These are phyloP conservation scores for Solanum gracilifrons DNA, from an alignment of 257 asterid genomes.

Conservation along the genomic window DNA sequence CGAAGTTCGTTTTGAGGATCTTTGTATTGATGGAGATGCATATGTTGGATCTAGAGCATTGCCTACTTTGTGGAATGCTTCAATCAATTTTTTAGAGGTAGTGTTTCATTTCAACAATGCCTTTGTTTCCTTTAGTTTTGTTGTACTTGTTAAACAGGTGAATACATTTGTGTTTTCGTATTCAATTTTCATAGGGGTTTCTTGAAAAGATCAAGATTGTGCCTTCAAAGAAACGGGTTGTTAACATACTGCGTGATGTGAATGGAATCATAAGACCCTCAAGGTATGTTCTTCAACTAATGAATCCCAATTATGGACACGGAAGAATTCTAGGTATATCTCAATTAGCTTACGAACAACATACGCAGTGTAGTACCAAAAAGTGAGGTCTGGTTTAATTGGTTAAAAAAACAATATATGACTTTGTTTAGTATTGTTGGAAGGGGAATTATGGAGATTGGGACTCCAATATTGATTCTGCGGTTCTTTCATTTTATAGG, in stretches of 20 bases:
- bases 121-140: not conserved
- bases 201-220: constrained; percentile 56
- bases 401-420: not conserved
- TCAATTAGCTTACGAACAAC: not conserved
- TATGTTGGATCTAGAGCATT: constrained; percentile 79
- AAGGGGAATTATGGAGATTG: not conserved
- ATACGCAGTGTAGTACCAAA: not conserved
- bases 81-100: constrained; percentile 74
- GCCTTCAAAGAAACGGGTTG: constrained; percentile 64
- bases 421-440: not conserved
- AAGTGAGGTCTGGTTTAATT: not conserved
- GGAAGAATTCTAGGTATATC: not conserved
- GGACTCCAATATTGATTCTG: not conserved
- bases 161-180: not conserved
- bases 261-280: constrained; percentile 77
- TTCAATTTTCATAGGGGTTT: constrained; percentile 31
- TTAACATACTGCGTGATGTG: constrained; percentile 63
- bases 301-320: not conserved
- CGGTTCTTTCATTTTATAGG: constrained; percentile 26
- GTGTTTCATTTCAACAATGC: not conserved
- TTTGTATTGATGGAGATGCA: constrained; percentile 71
- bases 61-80: constrained; percentile 70
- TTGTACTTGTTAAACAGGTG: not conserved
- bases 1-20: constrained; percentile 73
- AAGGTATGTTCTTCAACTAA: constrained; percentile 36